phyloP scores from a whole-genome alignment of 148 eudicot species.

The Limonium bicolor region DNA sequence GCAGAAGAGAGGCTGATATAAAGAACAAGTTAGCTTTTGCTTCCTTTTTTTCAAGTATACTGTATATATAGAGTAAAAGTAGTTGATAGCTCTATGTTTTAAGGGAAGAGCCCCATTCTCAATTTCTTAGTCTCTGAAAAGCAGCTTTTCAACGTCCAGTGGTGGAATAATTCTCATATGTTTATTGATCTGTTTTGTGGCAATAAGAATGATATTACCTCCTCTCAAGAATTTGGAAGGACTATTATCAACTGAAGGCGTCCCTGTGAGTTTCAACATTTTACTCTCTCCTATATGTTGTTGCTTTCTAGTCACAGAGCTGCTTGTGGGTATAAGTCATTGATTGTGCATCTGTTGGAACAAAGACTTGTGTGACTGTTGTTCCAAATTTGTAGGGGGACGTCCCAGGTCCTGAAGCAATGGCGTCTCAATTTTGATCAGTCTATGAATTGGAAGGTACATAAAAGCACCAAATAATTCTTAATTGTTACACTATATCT shows the following conservation, averaged over 20 bases:
- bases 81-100: no score
- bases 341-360: no score
- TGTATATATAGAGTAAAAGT: no score
- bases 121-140: no score
- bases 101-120: no score
- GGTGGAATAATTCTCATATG: not conserved
- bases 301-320: no score
- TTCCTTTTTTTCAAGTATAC: not conserved
- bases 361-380: not conserved
- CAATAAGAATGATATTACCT: slow-evolving; percentile 54
- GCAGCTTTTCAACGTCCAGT: not conserved
- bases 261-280: slow-evolving; percentile 25
- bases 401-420: slow-evolving; percentile 63
- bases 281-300: not conserved
- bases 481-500: not conserved
- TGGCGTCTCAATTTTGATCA: slow-evolving; percentile 29
- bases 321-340: no score
- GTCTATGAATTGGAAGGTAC: slow-evolving; percentile 68
- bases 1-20: slow-evolving; percentile 69
- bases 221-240: slow-evolving; percentile 68
- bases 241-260: slow-evolving; percentile 42
- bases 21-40: slow-evolving; percentile 48
- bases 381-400: slow-evolving; percentile 26
- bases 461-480: not conserved
- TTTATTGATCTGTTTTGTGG: no score